phyloP scores from a whole-genome alignment of 2,329 filamentous ascomycete genomes.

The Endothia cerciana region DNA sequence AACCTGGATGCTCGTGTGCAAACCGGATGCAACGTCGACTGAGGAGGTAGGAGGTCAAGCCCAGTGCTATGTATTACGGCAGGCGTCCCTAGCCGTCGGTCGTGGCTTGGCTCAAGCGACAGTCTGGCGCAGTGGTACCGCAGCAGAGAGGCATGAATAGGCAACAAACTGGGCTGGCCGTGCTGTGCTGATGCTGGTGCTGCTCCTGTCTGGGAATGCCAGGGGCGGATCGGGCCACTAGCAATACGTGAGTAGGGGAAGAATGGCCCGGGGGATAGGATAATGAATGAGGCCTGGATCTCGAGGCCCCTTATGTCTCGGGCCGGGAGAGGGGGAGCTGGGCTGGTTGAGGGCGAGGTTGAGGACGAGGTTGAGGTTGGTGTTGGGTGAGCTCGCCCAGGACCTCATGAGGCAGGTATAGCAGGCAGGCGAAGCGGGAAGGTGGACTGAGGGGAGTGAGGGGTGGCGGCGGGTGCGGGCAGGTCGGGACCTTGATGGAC shows the following conservation, averaged over 20 bases:
- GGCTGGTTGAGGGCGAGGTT: background rate
- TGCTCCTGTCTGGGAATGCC: background rate
- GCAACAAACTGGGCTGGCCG: background rate
- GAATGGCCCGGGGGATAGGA: background rate
- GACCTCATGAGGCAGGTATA: background rate
- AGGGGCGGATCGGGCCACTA: background rate
- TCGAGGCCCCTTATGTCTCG: background rate
- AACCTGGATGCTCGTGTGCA: background rate
- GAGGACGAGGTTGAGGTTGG: conserved; percentile 9
- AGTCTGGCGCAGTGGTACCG: background rate
- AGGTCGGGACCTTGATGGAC: background rate
- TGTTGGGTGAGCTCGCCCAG: background rate
- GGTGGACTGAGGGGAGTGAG: background rate
- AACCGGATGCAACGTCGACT: background rate
- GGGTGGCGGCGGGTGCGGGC: conserved; percentile 10
- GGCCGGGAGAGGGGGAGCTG: background rate
- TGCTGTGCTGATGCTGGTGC: background rate
- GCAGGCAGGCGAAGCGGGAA: conserved; percentile 11
- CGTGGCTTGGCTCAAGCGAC: background rate
- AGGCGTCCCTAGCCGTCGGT: background rate
- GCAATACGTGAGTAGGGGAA: background rate
- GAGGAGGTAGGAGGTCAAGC: background rate
- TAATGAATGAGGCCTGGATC: background rate
- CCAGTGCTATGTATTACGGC: background rate
- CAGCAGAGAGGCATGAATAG: background rate